Evolutionary conservation across 805 yeast species (phyloP).

Genomic region (Aciculoconidium aculeatum): DNA sequence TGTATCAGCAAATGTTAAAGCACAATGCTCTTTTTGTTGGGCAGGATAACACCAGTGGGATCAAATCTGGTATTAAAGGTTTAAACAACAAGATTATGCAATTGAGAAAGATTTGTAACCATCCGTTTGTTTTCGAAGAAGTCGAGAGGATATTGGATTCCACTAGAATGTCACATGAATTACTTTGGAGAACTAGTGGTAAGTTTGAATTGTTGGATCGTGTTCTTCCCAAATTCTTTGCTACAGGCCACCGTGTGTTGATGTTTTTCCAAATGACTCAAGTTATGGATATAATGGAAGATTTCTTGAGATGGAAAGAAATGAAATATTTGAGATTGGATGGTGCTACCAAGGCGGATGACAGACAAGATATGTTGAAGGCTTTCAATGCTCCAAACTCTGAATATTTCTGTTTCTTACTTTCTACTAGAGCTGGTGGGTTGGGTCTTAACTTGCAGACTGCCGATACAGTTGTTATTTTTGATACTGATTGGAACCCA

Average conservation of each 20-base stretch:
- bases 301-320: slow-evolving; percentile 59
- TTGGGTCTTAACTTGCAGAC: slow-evolving; percentile 81
- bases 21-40: slow-evolving; percentile 67
- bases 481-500: slow-evolving; percentile 89
- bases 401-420: slow-evolving; percentile 69
- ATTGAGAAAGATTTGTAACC: slow-evolving; percentile 77
- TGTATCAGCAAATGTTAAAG: slow-evolving; percentile 75
- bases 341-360: slow-evolving; percentile 82
- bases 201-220: slow-evolving; percentile 76
- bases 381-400: slow-evolving; percentile 70
- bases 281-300: slow-evolving; percentile 88
- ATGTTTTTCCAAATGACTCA: slow-evolving; percentile 88
- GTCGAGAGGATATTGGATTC: slow-evolving; percentile 70
- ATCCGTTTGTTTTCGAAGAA: slow-evolving; percentile 82
- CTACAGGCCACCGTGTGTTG: slow-evolving; percentile 70
- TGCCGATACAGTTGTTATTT: slow-evolving; percentile 81
- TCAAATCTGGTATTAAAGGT: slow-evolving; percentile 67
- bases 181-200: slow-evolving; percentile 73
- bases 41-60: slow-evolving; percentile 45
- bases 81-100: slow-evolving; percentile 82
- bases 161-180: slow-evolving; percentile 52
- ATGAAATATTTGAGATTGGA: slow-evolving; percentile 73
- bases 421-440: slow-evolving; percentile 88
- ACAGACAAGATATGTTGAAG: slow-evolving; percentile 69
- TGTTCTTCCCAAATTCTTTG: slow-evolving; percentile 68